phyloP scores from a whole-genome alignment of 108 stramenopile species.

The Stephanodiscus triporus region DNA sequence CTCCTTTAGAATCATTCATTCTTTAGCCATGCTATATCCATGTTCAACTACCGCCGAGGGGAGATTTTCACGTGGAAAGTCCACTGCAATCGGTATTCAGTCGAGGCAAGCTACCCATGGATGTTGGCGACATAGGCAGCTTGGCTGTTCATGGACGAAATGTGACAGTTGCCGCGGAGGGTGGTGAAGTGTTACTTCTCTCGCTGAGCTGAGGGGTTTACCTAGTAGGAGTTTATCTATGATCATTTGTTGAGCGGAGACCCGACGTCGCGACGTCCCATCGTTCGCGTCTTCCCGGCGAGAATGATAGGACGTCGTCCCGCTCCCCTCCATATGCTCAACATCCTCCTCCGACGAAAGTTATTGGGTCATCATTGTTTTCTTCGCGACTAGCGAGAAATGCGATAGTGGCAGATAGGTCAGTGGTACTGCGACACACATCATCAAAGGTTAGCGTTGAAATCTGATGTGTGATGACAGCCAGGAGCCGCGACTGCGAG shows the following conservation, averaged over 20 bases:
- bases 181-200: slow-evolving; percentile 65
- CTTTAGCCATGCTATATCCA: slow-evolving; percentile 59
- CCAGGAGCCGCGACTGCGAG: too few species aligned
- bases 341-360: too few species aligned
- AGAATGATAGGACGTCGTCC: too few species aligned
- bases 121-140: slow-evolving; percentile 63
- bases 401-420: too few species aligned
- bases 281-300: too few species aligned
- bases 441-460: slow-evolving; percentile 6
- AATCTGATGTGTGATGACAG: slow-evolving; percentile 12
- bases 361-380: too few species aligned
- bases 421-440: neutral
- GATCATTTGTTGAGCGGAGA: too few species aligned
- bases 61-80: neutral
- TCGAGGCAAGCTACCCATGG: slow-evolving; percentile 61
- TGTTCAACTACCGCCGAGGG: slow-evolving; percentile 33
- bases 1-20: slow-evolving; percentile 43
- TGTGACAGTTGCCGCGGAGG: slow-evolving; percentile 64
- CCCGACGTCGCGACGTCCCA: too few species aligned
- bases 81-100: slow-evolving; percentile 50
- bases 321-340: too few species aligned
- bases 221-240: too few species aligned
- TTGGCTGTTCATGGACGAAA: slow-evolving; percentile 48
- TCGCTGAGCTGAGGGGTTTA: slow-evolving; percentile 20
- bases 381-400: too few species aligned